Evolutionary conservation across 169 alveolate genomes (phyloP).

Genomic region (Cyclospora cayetanensis): DNA sequence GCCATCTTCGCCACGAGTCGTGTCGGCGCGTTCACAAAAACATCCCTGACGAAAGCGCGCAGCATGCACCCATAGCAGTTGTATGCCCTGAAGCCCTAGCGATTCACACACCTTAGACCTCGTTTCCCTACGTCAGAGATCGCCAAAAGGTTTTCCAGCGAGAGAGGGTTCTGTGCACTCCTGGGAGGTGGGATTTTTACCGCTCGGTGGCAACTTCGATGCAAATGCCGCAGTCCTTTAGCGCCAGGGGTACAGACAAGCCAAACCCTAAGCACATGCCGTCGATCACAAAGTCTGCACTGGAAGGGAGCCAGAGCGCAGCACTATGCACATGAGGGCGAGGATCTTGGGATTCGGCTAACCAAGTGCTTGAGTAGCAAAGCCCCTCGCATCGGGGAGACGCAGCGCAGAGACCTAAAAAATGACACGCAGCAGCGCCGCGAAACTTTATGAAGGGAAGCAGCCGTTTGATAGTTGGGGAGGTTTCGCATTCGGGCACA

Average conservation of each 20-base stretch:
- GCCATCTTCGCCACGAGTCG: slow-evolving; percentile 29
- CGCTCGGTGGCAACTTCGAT: slow-evolving; percentile 5
- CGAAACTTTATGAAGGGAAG: not conserved
- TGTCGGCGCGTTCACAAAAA: not conserved
- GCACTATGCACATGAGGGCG: no score
- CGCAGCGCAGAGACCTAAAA: not conserved
- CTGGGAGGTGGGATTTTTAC: not conserved
- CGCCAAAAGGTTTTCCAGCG: not conserved
- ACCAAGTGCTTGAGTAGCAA: not conserved
- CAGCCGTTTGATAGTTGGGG: no score
- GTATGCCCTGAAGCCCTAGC: not conserved
- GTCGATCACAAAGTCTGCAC: slow-evolving; percentile 11
- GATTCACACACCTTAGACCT: no score
- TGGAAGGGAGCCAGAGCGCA: not conserved
- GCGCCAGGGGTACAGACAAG: not conserved
- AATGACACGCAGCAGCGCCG: not conserved
- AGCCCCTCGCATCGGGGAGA: not conserved
- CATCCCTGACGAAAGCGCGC: slow-evolving; percentile 25
- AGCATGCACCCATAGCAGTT: not conserved
- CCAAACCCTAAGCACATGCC: slow-evolving; percentile 45
- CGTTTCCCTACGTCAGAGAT: not conserved
- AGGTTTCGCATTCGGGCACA: not conserved
- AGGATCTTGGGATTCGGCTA: not conserved
- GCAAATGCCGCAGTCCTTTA: slow-evolving; percentile 14
- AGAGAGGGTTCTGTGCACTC: not conserved